These are phyloP conservation scores for Pleurotus salmoneostramineus DNA, from an alignment of 768 basidiomycete genomes.

Conservation along the genomic window DNA sequence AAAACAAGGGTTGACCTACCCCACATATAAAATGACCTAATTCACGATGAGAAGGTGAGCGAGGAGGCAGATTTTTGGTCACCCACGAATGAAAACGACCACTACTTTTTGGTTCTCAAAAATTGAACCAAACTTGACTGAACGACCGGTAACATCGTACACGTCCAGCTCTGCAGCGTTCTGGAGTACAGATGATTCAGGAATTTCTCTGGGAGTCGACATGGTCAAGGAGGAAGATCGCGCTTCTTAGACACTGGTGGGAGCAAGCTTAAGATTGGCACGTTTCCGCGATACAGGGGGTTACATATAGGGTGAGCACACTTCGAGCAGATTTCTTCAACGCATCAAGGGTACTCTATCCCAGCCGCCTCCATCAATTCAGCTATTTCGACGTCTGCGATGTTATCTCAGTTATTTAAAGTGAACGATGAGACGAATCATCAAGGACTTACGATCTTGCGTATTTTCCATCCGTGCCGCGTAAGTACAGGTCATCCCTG, in stretches of 20 bases:
- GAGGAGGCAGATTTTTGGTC: background rate
- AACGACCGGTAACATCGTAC: conserved; percentile 39
- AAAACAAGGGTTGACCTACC: conserved; percentile 26
- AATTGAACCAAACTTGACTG: conserved; percentile 48
- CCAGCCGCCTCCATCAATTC: conserved; percentile 46
- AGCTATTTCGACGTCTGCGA: conserved; percentile 42
- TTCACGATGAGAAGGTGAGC: background rate
- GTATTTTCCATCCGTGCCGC: conserved; percentile 59
- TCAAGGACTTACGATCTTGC: conserved; percentile 45
- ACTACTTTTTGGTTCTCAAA: conserved; percentile 47
- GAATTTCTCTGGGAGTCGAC: conserved; percentile 22
- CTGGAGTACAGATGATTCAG: conserved; percentile 26
- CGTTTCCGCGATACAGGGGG: background rate
- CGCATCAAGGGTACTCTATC: conserved; percentile 14
- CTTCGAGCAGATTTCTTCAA: background rate
- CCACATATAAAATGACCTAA: conserved; percentile 67
- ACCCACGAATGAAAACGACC: conserved; percentile 61
- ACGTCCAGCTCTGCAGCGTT: conserved; percentile 37
- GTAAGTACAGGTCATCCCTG: conserved; percentile 44
- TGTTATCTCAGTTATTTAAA: background rate
- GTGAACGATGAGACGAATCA: conserved; percentile 11
- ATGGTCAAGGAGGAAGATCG: conserved; percentile 8
- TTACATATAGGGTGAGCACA: too few relatives aligned
- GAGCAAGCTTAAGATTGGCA: background rate
- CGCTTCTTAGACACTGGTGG: background rate